Evolutionary conservation across 2,329 filamentous ascomycete genomes (phyloP).

Genomic region (Sarocladiaceae sp.): DNA sequence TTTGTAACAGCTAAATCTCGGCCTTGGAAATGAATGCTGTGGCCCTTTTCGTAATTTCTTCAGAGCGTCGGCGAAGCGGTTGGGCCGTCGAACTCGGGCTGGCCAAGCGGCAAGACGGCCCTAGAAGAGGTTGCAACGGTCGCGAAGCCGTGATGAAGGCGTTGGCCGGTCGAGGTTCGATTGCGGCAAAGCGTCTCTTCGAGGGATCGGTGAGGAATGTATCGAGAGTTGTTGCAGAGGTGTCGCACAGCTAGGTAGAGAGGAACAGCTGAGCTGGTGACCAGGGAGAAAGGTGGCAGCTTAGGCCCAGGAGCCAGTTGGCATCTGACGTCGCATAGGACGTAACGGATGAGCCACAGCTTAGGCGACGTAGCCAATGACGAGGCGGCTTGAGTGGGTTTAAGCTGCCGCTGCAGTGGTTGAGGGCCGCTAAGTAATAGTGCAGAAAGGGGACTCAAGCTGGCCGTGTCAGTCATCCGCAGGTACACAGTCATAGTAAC

Average conservation of each 20-base stretch:
- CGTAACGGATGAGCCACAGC: conserved; percentile 7
- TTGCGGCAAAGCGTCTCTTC: neutral
- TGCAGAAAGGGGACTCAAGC: too few species aligned
- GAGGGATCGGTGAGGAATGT: too few species aligned
- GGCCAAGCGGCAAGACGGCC: conserved; percentile 9
- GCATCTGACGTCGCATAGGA: conserved; percentile 8
- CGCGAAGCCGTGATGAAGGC: conserved; percentile 4
- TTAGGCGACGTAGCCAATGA: neutral
- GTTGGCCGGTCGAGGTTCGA: neutral
- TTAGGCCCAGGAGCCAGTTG: conserved; percentile 1
- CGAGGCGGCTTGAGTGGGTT: conserved; percentile 3
- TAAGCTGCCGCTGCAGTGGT: too few species aligned
- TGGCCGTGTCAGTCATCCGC: too few species aligned
- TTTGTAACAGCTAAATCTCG: neutral
- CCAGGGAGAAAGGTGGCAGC: conserved; percentile 6
- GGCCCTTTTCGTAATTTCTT: too few species aligned
- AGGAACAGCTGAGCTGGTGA: neutral
- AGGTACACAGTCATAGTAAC: too few species aligned
- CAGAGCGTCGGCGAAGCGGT: too few species aligned
- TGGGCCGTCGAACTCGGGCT: conserved; percentile 5
- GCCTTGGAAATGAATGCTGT: too few species aligned
- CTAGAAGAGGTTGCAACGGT: neutral
- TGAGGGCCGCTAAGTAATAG: too few species aligned
- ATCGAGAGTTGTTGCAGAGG: neutral
- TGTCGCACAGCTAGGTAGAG: neutral